phyloP scores from a whole-genome alignment of 164 flowering plant genomes.

The Malania oleifera region DNA sequence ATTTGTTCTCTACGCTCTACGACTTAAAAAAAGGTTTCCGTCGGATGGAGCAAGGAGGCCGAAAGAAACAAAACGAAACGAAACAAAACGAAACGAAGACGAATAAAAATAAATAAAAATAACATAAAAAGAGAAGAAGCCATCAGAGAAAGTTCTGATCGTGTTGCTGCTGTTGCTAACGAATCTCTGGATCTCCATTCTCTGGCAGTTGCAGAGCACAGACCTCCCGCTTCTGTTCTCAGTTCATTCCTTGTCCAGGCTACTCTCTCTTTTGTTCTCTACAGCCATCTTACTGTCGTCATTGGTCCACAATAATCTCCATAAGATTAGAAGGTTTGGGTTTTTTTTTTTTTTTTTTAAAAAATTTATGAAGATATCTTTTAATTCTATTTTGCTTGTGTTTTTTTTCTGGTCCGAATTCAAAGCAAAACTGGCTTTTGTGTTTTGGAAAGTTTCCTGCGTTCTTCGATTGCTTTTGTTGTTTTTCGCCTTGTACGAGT shows the following conservation, averaged over 20 bases:
- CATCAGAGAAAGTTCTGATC: not conserved
- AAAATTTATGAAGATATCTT: too few species aligned
- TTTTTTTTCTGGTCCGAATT: too few species aligned
- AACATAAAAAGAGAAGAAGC: not conserved
- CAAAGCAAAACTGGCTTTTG: too few species aligned
- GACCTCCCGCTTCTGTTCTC: not conserved
- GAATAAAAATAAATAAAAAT: not conserved
- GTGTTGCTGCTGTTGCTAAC: too few species aligned
- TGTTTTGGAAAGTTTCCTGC: not conserved
- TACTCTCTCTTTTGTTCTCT: too few species aligned
- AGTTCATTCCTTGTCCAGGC: too few species aligned
- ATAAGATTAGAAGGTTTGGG: too few species aligned
- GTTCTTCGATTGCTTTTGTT: not conserved
- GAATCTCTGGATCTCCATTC: conserved; percentile 2
- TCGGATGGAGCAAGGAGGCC: not conserved
- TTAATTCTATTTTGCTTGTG: too few species aligned
- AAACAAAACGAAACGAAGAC: not conserved
- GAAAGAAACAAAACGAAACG: too few species aligned
- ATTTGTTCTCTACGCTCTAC: not conserved
- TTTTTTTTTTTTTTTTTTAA: too few species aligned
- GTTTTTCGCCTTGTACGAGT: not conserved
- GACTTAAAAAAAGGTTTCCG: not conserved
- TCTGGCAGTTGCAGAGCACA: not conserved
- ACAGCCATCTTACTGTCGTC: too few species aligned
- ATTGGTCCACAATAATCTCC: too few species aligned